Conservation (phyloP, 371 early-diverging fungal species). For the Haplosporangium sp. region DNA sequence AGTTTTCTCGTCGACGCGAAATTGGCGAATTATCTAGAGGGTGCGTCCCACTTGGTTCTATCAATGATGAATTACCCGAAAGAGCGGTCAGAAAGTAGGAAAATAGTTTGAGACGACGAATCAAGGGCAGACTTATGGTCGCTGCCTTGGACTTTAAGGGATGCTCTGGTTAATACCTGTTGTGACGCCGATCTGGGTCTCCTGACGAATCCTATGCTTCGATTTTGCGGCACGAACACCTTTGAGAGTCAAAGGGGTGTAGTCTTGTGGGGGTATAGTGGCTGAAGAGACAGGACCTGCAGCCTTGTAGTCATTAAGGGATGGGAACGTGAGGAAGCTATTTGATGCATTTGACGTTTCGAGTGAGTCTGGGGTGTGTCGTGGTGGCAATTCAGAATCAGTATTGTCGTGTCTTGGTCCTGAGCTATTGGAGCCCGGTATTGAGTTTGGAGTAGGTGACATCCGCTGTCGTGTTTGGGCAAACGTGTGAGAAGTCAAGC, state of each 20-base stretch:
- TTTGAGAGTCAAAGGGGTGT: constrained; percentile 40
- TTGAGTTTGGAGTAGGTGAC: constrained; percentile 21
- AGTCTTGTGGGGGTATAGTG: constrained; percentile 25
- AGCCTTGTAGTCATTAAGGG: constrained; percentile 31
- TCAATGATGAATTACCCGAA: not conserved
- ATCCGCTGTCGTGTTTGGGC: constrained; percentile 17
- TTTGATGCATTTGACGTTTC: not conserved
- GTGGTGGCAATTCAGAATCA: constrained; percentile 1
- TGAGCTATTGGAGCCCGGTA: not conserved
- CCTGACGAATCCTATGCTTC: constrained; percentile 37
- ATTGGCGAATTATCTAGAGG: constrained; percentile 5
- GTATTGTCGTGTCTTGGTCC: constrained; percentile 17
- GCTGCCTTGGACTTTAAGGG: not conserved
- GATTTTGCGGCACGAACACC: constrained; percentile 38
- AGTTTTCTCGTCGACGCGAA: constrained; percentile 25
- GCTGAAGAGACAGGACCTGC: constrained; percentile 1
- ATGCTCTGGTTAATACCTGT: constrained; percentile 26
- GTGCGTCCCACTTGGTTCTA: not conserved
- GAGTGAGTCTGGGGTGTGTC: constrained; percentile 6
- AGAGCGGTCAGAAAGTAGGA: not conserved
- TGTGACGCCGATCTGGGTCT: constrained; percentile 32
- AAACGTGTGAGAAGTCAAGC: not conserved
- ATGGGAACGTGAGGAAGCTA: constrained; percentile 35
- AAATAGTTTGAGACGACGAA: constrained; percentile 1
- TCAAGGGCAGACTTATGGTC: not conserved